These are phyloP conservation scores for Saraca asoca DNA, from an alignment of 331 rosid genomes.

Conservation along the genomic window DNA sequence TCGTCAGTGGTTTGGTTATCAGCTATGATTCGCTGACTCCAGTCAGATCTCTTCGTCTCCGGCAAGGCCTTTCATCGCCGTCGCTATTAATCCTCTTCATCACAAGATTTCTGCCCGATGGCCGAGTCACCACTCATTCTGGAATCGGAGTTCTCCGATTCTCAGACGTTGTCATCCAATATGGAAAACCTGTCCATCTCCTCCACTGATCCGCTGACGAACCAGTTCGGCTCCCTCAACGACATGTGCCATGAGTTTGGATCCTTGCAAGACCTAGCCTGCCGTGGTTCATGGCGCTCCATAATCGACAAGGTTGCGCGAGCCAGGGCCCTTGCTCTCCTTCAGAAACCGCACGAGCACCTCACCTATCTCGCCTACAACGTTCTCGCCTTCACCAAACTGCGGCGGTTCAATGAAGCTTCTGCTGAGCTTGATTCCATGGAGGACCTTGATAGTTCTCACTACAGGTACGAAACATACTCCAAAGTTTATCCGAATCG, in stretches of 20 bases:
- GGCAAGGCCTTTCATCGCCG: no score
- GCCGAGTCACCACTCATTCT: neutral
- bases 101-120: neutral
- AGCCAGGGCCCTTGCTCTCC: slow-evolving; percentile 76
- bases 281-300: slow-evolving; percentile 93
- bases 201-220: slow-evolving; percentile 50
- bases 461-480: slow-evolving; percentile 69
- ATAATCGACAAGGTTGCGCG: slow-evolving; percentile 78
- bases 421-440: slow-evolving; percentile 76
- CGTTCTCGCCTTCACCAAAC: slow-evolving; percentile 78
- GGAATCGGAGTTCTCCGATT: slow-evolving; percentile 41
- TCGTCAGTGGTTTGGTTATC: no score
- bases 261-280: slow-evolving; percentile 75
- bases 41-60: no score
- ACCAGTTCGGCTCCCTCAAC: slow-evolving; percentile 49
- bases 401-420: slow-evolving; percentile 86
- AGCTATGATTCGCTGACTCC: no score
- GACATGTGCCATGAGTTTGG: slow-evolving; percentile 61
- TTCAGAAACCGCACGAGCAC: slow-evolving; percentile 84
- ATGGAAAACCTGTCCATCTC: slow-evolving; percentile 35
- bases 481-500: slow-evolving; percentile 64
- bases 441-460: slow-evolving; percentile 66
- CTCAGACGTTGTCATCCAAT: slow-evolving; percentile 34
- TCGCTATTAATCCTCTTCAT: no score
- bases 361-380: slow-evolving; percentile 77